Base-by-base conservation (phyloP, 2,329 filamentous ascomycete species). In the Bipolaris cookei region DNA sequence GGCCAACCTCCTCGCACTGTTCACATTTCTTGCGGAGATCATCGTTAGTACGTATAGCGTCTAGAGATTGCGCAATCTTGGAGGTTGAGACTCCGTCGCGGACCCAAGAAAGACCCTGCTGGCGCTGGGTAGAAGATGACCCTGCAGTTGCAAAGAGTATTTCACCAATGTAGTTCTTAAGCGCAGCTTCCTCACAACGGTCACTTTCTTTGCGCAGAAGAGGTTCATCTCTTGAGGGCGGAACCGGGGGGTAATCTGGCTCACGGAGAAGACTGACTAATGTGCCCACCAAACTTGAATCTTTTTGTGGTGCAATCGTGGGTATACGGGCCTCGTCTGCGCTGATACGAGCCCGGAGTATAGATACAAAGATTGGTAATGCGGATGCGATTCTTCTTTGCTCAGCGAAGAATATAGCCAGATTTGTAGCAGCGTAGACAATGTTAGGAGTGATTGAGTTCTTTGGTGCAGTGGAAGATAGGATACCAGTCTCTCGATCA, bases 91-190 rank as follows among this genome's bases (percentile, higher is more conserved):
- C 91, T 23, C 90, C 92, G 61, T 97, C 91, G 53, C 92, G 86
- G 0, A 94, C 97, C 94, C 94, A 98, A 5, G 88, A 87, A 1
- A 97, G 81, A 0, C 92, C 94, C 59, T 90, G 88, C 48, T 81
- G 80, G 16, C 75, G 79, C 16, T 72, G 63, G 8, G 59, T 45
- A 52, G 57, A 51, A 49, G 74, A 76, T 3, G 72, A 58, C 3
- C 80, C 78, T n/a, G 84, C 83, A 4, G 84, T 85, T 0, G 91
- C 86, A 75, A 90, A 97, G 30, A 98, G 83, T 49, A 98, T 96
- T 78, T 98, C 94, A 56, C 94, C 94, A 61, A 98, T 94, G 76
- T 97, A 95, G 21, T 92, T 84, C 82, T 92, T 92, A 13, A 97
- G 78, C 0, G 87, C 91, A 2, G 92, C 92, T 76, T 97, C 93